Percentiles rank a stretch among this genome's conserved stretches.
Conservation (phyloP, 768 basidiomycete species). For the Xerocomellus intermedius region DNA sequence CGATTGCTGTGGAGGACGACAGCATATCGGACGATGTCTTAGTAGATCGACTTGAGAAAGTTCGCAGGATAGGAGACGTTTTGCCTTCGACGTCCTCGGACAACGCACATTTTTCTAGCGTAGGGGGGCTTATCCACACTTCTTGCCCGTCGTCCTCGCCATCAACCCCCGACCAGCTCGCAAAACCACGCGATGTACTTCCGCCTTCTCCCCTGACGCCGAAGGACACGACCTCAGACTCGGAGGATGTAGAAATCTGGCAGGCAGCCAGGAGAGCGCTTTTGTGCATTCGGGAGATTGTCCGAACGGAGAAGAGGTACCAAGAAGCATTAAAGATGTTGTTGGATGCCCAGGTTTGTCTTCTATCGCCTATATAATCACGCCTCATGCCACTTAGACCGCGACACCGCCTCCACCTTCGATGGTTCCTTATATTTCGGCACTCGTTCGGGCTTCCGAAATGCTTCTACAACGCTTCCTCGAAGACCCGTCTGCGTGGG, state of each 20-base stretch:
- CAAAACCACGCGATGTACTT: background rate
- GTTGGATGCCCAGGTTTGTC: conserved; percentile 35
- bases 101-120: background rate
- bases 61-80: conserved; percentile 30
- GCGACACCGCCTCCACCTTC: conserved; percentile 47
- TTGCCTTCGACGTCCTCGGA: background rate
- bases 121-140: background rate
- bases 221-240: conserved; percentile 6
- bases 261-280: conserved; percentile 39
- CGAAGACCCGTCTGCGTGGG: conserved; percentile 63
- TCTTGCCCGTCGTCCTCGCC: background rate
- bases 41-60: conserved; percentile 46
- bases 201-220: background rate
- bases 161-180: background rate
- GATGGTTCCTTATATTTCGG: conserved; percentile 51
- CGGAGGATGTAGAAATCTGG: conserved; percentile 34
- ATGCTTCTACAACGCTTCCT: conserved; percentile 50
- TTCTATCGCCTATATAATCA: background rate
- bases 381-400: conserved; percentile 26
- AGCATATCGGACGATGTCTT: conserved; percentile 50
- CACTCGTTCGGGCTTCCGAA: conserved; percentile 51
- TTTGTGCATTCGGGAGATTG: conserved; percentile 47
- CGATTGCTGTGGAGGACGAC: conserved; percentile 50
- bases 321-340: conserved; percentile 38
- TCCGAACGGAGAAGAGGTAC: conserved; percentile 48